phyloP scores from a whole-genome alignment of 768 basidiomycete genomes.

The Guyanaporus albipodus region DNA sequence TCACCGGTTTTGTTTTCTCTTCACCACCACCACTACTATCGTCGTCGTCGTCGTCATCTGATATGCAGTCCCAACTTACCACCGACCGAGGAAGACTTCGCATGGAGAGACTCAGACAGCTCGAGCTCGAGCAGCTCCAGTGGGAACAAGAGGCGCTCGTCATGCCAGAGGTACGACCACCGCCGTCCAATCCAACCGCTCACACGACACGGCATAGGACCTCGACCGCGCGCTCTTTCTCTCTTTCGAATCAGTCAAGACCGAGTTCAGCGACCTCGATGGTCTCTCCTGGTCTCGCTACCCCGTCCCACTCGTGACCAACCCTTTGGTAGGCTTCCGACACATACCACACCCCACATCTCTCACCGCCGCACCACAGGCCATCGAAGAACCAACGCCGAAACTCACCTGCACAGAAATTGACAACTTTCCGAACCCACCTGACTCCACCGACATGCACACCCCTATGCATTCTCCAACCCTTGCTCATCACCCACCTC shows the following conservation, averaged over 20 bases:
- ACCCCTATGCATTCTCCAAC: slow-evolving; percentile 10
- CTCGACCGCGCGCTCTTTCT: slow-evolving; percentile 29
- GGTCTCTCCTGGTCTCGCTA: slow-evolving; percentile 49
- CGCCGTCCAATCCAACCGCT: background rate
- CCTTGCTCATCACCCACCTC: background rate
- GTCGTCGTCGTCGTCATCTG: too few relatives aligned
- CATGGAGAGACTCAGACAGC: slow-evolving; percentile 42
- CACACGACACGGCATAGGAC: slow-evolving; percentile 23
- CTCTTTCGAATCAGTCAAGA: slow-evolving; percentile 54
- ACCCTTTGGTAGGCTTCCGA: slow-evolving; percentile 22
- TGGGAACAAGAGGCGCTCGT: slow-evolving; percentile 56
- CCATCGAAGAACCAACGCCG: slow-evolving; percentile 28
- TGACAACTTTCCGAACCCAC: slow-evolving; percentile 10
- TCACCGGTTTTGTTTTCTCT: background rate
- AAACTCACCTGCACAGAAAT: slow-evolving; percentile 21
- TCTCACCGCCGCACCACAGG: slow-evolving; percentile 8
- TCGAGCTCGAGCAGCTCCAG: slow-evolving; percentile 48
- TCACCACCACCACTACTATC: background rate
- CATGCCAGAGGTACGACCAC: slow-evolving; percentile 49
- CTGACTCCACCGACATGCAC: slow-evolving; percentile 8
- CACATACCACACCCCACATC: background rate
- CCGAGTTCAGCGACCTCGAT: slow-evolving; percentile 60
- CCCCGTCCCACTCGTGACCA: slow-evolving; percentile 29
- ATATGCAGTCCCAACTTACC: slow-evolving; percentile 25
- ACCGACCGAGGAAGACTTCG: slow-evolving; percentile 45